Percentiles rank a stretch among this genome's conserved stretches.
Evolutionary conservation across 23 red algal genomes (phyloP).

Genomic region (Gracilariopsis chorda): DNA sequence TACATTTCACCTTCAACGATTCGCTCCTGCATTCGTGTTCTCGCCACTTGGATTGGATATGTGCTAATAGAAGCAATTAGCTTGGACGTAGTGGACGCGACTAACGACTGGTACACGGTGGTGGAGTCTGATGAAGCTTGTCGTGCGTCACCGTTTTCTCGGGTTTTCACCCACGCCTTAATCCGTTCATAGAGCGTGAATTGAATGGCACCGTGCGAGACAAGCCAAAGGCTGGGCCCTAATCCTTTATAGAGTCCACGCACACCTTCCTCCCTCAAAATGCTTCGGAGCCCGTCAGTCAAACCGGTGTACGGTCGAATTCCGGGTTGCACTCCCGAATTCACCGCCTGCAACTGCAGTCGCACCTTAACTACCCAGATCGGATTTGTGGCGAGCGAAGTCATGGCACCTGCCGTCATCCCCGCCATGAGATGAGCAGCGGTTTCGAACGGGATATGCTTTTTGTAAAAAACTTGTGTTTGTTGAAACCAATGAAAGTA

Average conservation of each 20-base stretch:
- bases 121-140: background rate
- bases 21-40: slow-evolving; percentile 95
- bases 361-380: slow-evolving; percentile 99
- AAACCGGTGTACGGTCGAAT: slow-evolving; percentile 55
- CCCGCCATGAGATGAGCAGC: slow-evolving; percentile 62
- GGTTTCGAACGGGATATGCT: background rate
- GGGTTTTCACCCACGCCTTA: slow-evolving; percentile 31
- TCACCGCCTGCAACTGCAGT: slow-evolving; percentile 73
- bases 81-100: slow-evolving; percentile 87
- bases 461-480: background rate
- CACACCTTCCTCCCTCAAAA: slow-evolving; percentile 77
- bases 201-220: slow-evolving; percentile 94
- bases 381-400: slow-evolving; percentile 85
- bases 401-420: slow-evolving; percentile 72
- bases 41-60: slow-evolving; percentile 95
- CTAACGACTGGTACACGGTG: slow-evolving; percentile 57
- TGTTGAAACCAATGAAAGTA: slow-evolving; percentile 93
- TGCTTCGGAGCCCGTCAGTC: slow-evolving; percentile 39
- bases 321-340: background rate
- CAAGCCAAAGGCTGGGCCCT: slow-evolving; percentile 84
- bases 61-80: slow-evolving; percentile 83
- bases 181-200: slow-evolving; percentile 89
- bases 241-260: slow-evolving; percentile 88
- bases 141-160: background rate
- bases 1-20: slow-evolving; percentile 26